Percentiles rank a stretch among this genome's conserved stretches.
Conservation (phyloP, 1,284 basidiomycete genomes). For the Cryptococcus depauperatus region DNA sequence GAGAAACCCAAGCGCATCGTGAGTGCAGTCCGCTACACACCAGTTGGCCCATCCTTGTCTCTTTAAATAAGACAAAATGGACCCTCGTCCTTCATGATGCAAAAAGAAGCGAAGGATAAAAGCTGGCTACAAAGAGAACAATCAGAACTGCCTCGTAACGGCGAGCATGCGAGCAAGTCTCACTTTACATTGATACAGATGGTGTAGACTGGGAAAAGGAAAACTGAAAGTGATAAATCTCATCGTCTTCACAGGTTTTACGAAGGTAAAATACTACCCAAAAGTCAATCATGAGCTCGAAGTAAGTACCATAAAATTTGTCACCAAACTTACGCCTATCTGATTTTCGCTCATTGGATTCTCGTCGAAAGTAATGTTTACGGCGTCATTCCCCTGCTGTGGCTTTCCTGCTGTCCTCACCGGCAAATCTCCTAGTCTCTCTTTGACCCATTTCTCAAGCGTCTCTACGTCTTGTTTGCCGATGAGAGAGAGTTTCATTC, state of each 20-base stretch:
- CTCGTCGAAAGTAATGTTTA: conserved; percentile 54
- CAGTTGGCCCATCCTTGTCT: conserved; percentile 81
- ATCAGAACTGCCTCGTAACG: neutral
- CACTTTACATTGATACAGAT: conserved; percentile 65
- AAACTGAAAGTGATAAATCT: conserved; percentile 82
- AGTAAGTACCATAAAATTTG: conserved; percentile 55
- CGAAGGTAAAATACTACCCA: conserved; percentile 57
- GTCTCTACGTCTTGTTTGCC: conserved; percentile 62
- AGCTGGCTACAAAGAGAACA: conserved; percentile 52
- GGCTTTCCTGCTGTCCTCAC: conserved; percentile 34
- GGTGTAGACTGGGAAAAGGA: conserved; percentile 74
- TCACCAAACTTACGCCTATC: no score
- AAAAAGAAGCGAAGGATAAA: conserved; percentile 77
- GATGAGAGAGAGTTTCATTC: conserved; percentile 86
- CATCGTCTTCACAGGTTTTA: conserved; percentile 85
- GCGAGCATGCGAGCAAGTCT: no score
- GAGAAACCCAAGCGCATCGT: conserved; percentile 64
- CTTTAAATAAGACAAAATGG: conserved; percentile 86
- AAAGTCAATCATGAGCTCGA: no score
- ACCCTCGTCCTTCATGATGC: conserved; percentile 95
- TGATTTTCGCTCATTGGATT: conserved; percentile 68
- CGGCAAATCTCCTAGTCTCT: conserved; percentile 38
- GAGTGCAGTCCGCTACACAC: conserved; percentile 64
- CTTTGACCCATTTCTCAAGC: conserved; percentile 40
- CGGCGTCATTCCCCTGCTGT: conserved; percentile 32